Evolutionary conservation across 805 yeast genomes (phyloP).

Genomic region (Kazachstania africana): DNA sequence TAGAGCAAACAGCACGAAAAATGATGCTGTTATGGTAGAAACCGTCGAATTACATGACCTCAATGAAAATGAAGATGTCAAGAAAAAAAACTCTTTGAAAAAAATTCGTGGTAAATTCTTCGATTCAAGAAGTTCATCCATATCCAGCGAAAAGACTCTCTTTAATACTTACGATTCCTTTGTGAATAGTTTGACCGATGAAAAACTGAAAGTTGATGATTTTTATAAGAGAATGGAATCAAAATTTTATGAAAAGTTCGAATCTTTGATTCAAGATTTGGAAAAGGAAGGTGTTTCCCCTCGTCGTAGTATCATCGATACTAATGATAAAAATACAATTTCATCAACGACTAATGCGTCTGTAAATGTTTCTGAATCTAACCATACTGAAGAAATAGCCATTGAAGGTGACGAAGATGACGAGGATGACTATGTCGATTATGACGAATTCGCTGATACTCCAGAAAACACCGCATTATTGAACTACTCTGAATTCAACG

Average conservation of each 20-base stretch:
- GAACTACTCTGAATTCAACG: slow-evolving; percentile 37
- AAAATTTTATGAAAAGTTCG: slow-evolving; percentile 35
- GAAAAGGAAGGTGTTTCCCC: slow-evolving; percentile 24
- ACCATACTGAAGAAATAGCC: not conserved
- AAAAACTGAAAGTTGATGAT: slow-evolving; percentile 39
- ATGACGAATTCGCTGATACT: slow-evolving; percentile 28
- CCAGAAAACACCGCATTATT: slow-evolving; percentile 39
- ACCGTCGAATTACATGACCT: slow-evolving; percentile 20
- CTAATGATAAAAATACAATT: not conserved
- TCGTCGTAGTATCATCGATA: not conserved
- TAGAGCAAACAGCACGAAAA: not conserved
- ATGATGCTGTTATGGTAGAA: slow-evolving; percentile 6
- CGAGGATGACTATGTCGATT: slow-evolving; percentile 28
- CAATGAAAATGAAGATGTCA: not conserved
- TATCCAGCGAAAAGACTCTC: not conserved
- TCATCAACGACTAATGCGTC: not conserved
- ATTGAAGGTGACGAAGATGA: slow-evolving; percentile 1
- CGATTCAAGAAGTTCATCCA: slow-evolving; percentile 2
- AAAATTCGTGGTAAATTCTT: slow-evolving; percentile 12
- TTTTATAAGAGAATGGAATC: slow-evolving; percentile 40
- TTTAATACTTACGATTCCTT: slow-evolving; percentile 34
- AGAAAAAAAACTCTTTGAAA: not conserved
- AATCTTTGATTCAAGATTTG: slow-evolving; percentile 37
- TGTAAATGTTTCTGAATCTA: not conserved
- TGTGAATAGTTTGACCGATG: slow-evolving; percentile 33